Conservation (phyloP, 495 filamentous ascomycete genomes). For the Aspergillus diversus region DNA sequence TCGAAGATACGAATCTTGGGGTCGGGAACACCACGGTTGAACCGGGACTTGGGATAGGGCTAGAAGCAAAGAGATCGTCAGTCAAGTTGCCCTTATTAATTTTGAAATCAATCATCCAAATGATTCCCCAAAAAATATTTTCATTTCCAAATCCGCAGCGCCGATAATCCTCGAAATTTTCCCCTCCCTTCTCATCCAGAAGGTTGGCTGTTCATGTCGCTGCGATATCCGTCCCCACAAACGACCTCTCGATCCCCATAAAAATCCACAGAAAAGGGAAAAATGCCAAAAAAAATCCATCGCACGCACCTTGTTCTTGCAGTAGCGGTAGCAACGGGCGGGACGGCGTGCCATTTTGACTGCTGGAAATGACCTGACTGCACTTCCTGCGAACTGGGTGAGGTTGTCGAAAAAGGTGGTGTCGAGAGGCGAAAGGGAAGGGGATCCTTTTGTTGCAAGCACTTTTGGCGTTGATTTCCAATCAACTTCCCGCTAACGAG, state of each 20-base stretch:
- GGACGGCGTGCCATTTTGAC: constrained; percentile 97
- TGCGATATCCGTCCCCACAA: constrained; percentile 35
- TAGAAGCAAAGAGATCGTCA: constrained; percentile 35
- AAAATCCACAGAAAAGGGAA: constrained; percentile 30
- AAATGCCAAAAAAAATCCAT: constrained; percentile 27
- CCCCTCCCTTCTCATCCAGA: neutral
- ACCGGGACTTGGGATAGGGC: constrained; percentile 99
- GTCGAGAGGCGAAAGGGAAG: constrained; percentile 45
- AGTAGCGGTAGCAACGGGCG: constrained; percentile 99
- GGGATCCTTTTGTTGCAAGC: constrained; percentile 35
- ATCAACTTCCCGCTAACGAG: constrained; percentile 46
- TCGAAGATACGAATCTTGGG: constrained; percentile 99
- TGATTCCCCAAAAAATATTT: neutral
- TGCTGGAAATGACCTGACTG: constrained; percentile 60
- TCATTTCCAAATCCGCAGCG: neutral
- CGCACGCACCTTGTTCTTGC: constrained; percentile 97
- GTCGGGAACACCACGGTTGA: constrained; percentile 99
- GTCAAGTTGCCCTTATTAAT: constrained; percentile 13
- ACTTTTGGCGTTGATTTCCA: constrained; percentile 53
- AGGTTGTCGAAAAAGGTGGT: constrained; percentile 42
- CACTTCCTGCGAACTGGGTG: constrained; percentile 56
- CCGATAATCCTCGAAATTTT: neutral
- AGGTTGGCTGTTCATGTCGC: neutral
- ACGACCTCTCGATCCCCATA: constrained; percentile 30
- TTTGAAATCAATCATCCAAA: no score